A percentile compares a stretch with the other conserved stretches of the same genome.
Conservation (phyloP, 352 stramenopile species). For the Phytopythium ostracodes region DNA sequence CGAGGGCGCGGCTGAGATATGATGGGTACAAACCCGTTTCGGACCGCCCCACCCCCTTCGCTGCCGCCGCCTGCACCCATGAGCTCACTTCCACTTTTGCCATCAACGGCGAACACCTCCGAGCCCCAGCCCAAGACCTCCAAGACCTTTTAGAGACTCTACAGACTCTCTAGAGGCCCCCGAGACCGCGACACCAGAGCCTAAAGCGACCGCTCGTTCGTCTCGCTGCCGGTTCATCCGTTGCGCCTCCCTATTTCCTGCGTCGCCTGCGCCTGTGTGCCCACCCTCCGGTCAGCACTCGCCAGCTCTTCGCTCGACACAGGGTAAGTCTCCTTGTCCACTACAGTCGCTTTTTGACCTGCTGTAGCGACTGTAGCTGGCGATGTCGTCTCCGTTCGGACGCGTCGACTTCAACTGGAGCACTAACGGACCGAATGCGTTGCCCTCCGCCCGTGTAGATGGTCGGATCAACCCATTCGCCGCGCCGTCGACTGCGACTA, state of each 20-base stretch:
- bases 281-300: constrained; percentile 1
- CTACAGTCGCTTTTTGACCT: background rate
- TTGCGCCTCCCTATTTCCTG: background rate
- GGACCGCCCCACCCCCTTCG: background rate
- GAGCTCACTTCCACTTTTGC: background rate
- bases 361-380: background rate
- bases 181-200: background rate
- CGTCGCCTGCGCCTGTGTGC: constrained; percentile 1
- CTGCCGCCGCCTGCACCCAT: background rate
- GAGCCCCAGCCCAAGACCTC: background rate
- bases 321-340: background rate
- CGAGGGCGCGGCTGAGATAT: background rate
- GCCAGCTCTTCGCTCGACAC: background rate
- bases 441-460: background rate
- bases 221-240: background rate
- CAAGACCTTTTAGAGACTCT: background rate
- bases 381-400: background rate
- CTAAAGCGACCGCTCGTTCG: background rate
- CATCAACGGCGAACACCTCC: background rate
- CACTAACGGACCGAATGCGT: background rate
- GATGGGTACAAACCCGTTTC: constrained; percentile 4
- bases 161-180: background rate
- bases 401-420: background rate
- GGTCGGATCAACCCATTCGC: background rate
- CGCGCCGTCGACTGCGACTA: background rate